Evolutionary conservation across 2,329 filamentous ascomycete genomes (phyloP), one percentile per base, ranked within the genome.

Genomic region (Pestalotiopsis fici): DNA sequence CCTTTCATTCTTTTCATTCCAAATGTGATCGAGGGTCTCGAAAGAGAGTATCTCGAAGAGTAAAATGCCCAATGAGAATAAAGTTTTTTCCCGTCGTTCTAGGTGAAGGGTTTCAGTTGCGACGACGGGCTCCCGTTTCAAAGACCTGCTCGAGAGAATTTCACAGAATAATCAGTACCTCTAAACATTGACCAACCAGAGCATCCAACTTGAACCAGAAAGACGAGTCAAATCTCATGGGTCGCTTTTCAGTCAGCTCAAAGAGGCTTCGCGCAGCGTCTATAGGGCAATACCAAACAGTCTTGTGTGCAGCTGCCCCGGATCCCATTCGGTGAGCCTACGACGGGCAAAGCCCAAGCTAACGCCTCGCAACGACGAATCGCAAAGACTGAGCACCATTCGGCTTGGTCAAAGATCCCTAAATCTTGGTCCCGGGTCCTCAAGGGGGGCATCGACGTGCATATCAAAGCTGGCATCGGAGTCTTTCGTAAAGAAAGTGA

Each of bases 121-220:
- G n/a, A n/a, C n/a, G n/a, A n/a, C n/a, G n/a, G n/a, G 21, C 11
- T 35, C 59, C 37, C 28, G 37, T 13, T 61, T 37, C 35, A 27
- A 61, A 37, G 59, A 7, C 15, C 59, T 35, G 2, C 31, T 61
- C 31, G 23, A 7, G 2, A 25, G 28, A 25, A 61, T 61, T 3
- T 61, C 59, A 4, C 35, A 61, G 12, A 9, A 21, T 1, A 61
- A 61, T 4, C 59, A 61, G 31, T 6, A 61, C 25, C 59, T 61
- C 13, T 37, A 61, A 18, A 61, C 31, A 35, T 21, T 61, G 31
- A 61, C 59, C 28, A 61, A 61, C 59, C 59, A 61, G 18, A 61
- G 59, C 31, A 61, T 61, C 5, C 59, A 61, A 18, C 59, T 61
- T 37, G 59, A 61, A 3, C 59, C 59, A 23, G 59, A 37, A 61